Evolutionary conservation across 805 yeast genomes (phyloP).

Genomic region (Candida tammaniensis): DNA sequence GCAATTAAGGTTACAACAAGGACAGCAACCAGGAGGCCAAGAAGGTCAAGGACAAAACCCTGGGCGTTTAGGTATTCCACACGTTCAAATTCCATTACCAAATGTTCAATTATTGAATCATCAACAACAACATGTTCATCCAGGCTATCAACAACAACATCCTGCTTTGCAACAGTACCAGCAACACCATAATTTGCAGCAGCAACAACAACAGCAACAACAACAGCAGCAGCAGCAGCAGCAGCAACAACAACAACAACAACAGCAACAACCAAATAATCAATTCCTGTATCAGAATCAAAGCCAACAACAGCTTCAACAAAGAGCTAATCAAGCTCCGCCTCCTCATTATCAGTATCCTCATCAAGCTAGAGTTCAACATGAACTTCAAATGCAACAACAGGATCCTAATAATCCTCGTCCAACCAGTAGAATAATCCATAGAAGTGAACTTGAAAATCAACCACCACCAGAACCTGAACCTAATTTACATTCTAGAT

Average conservation of each 20-base stretch:
- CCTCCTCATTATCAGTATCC: slow-evolving; percentile 11
- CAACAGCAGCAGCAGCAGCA: slow-evolving; percentile 12
- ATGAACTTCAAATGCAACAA: slow-evolving; percentile 5
- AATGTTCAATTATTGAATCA: slow-evolving; percentile 8
- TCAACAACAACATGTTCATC: slow-evolving; percentile 7
- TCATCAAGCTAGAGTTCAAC: too few relatives aligned
- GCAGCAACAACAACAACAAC: slow-evolving; percentile 11
- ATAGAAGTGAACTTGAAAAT: background rate
- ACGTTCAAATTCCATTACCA: slow-evolving; percentile 9
- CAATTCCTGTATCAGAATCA: slow-evolving; percentile 12
- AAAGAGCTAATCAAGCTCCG: slow-evolving; percentile 1
- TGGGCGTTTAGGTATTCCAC: slow-evolving; percentile 5
- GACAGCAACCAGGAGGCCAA: slow-evolving; percentile 3
- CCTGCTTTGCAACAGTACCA: slow-evolving; percentile 13
- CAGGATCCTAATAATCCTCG: too few relatives aligned
- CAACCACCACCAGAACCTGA: slow-evolving; percentile 11
- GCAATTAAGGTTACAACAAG: slow-evolving; percentile 1
- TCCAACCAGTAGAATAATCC: too few relatives aligned
- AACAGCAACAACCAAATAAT: slow-evolving; percentile 12
- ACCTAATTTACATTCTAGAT: slow-evolving; percentile 21
- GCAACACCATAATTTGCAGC: slow-evolving; percentile 17
- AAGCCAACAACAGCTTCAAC: slow-evolving; percentile 5
- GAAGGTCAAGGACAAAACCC: slow-evolving; percentile 1
- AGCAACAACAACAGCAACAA: slow-evolving; percentile 14
- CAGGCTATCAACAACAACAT: slow-evolving; percentile 14